These are phyloP conservation scores for Dioscorea zingiberensis DNA, from an alignment of 106 monocot genomes.

Conservation along the genomic window DNA sequence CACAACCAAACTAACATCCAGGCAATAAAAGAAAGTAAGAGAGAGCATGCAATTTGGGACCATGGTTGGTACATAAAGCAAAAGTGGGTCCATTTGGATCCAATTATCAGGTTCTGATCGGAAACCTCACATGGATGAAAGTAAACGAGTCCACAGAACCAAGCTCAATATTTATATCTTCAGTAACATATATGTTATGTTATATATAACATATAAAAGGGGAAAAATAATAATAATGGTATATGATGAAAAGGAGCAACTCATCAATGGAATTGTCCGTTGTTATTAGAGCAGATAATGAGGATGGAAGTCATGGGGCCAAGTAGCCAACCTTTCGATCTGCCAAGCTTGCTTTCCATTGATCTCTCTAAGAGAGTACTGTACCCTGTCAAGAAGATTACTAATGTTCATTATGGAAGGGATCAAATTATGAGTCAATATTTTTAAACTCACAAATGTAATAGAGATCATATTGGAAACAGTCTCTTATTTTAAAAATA, in stretches of 20 bases:
- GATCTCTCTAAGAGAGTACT: constrained; percentile 56
- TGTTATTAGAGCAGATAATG: constrained; percentile 20
- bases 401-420: background rate
- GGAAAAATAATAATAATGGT: no score
- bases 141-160: background rate
- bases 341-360: constrained; percentile 58
- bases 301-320: constrained; percentile 61
- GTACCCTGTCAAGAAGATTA: constrained; percentile 36
- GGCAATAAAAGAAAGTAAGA: background rate
- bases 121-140: no score
- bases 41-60: background rate
- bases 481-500: no score
- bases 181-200: no score
- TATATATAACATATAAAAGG: no score
- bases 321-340: constrained; percentile 82
- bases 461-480: background rate
- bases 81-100: no score
- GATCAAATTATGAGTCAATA: background rate
- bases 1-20: background rate
- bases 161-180: no score
- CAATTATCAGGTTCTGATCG: no score
- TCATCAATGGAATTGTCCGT: background rate
- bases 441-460: background rate
- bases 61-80: background rate
- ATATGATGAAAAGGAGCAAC: background rate